A percentile compares a stretch with the other conserved stretches of the same genome.
phyloP scores from a whole-genome alignment of 163 green algal species.

The Volvox carteri region DNA sequence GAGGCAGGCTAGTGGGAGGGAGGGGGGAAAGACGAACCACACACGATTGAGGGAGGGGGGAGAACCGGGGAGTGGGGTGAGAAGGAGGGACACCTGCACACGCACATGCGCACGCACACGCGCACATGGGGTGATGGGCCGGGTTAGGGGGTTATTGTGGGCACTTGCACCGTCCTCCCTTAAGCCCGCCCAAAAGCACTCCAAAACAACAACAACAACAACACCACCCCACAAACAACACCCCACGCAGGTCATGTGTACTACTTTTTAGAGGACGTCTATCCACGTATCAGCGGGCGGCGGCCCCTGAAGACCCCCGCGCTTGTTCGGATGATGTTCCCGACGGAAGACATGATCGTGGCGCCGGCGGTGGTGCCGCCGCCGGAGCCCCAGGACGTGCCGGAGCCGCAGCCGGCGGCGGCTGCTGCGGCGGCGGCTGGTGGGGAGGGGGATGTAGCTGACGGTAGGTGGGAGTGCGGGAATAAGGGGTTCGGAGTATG shows the following conservation, averaged over 20 bases:
- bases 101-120: no score
- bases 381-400: constrained; percentile 15
- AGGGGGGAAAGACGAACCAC: neutral
- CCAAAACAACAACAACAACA: no score
- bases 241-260: constrained; percentile 89
- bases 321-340: constrained; percentile 88
- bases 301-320: constrained; percentile 87
- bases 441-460: neutral
- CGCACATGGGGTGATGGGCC: no score
- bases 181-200: no score
- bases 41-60: no score
- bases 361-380: constrained; percentile 34
- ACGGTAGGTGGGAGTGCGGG: neutral
- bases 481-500: neutral
- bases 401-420: neutral
- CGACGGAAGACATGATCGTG: constrained; percentile 58
- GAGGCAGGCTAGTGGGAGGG: neutral
- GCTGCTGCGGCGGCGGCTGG: neutral
- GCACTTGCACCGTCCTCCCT: neutral
- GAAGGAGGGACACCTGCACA: no score
- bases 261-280: constrained; percentile 99
- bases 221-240: no score
- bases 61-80: no score
- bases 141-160: neutral
- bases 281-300: constrained; percentile 91